Evolutionary conservation across 2,329 filamentous ascomycete species (phyloP).

Genomic region (Calycina herbarum): DNA sequence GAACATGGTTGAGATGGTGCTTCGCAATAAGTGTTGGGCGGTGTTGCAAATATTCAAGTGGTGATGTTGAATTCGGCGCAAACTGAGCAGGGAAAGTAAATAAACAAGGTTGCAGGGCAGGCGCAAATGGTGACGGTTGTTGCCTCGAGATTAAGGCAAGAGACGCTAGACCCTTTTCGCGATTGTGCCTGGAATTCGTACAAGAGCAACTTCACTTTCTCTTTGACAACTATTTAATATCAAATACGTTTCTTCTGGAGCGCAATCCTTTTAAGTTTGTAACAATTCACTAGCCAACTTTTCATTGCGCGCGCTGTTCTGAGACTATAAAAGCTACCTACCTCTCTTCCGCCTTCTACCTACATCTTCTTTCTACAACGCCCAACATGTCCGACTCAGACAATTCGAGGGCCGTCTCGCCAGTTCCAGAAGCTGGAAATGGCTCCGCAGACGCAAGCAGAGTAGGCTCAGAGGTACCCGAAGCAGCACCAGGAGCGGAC

Average conservation of each 20-base stretch:
- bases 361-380: constrained; percentile 10
- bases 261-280: not conserved
- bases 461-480: constrained; percentile 27
- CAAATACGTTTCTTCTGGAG: not conserved
- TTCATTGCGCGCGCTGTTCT: not conserved
- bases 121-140: constrained; percentile 8
- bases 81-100: constrained; percentile 15
- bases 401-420: constrained; percentile 26
- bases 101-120: constrained; percentile 12
- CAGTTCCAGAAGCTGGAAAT: constrained; percentile 27
- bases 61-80: not conserved
- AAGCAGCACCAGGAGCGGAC: constrained; percentile 31
- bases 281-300: not conserved
- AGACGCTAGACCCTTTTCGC: not conserved
- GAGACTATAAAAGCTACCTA: not conserved
- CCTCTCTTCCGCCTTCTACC: not conserved
- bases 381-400: constrained; percentile 35
- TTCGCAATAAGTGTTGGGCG: not conserved
- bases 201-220: not conserved
- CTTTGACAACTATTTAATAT: constrained; percentile 7
- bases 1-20: constrained; percentile 26
- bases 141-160: constrained; percentile 5
- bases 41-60: not conserved
- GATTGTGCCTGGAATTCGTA: not conserved
- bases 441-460: constrained; percentile 24